phyloP scores from a whole-genome alignment of 345 rosid genomes.

The Salix caprea region DNA sequence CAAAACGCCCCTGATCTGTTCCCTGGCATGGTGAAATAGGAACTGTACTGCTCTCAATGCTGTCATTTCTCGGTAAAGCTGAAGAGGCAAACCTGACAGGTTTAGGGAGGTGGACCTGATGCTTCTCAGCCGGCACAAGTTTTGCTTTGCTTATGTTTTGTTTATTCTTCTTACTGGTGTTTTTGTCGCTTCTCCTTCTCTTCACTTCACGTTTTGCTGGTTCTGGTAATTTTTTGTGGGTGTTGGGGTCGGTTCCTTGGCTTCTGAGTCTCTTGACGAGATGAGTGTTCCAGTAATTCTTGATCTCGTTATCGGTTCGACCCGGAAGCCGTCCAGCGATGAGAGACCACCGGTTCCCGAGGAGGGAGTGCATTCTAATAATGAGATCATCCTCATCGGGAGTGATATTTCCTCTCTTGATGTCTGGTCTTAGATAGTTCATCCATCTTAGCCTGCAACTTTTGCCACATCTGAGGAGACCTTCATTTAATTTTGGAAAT shows the following conservation, averaged over 20 bases:
- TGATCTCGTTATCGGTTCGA: slow-evolving; percentile 74
- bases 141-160: neutral
- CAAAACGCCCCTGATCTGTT: slow-evolving; percentile 3
- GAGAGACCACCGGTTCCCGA: slow-evolving; percentile 67
- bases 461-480: slow-evolving; percentile 58
- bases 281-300: slow-evolving; percentile 59
- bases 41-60: slow-evolving; percentile 18
- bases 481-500: slow-evolving; percentile 14
- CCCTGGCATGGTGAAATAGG: slow-evolving; percentile 16
- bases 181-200: slow-evolving; percentile 2
- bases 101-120: slow-evolving; percentile 46
- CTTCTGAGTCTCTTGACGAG: slow-evolving; percentile 38
- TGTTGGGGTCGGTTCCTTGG: slow-evolving; percentile 30
- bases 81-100: slow-evolving; percentile 35
- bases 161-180: slow-evolving; percentile 8
- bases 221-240: slow-evolving; percentile 30
- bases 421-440: slow-evolving; percentile 63
- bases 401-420: slow-evolving; percentile 54
- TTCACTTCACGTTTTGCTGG: neutral
- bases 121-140: slow-evolving; percentile 9
- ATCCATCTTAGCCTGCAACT: slow-evolving; percentile 71
- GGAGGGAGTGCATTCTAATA: slow-evolving; percentile 47
- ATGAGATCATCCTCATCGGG: slow-evolving; percentile 59
- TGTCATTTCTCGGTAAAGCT: slow-evolving; percentile 32
- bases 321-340: slow-evolving; percentile 61